These are phyloP conservation scores for Pyricularia grisea DNA, from an alignment of 2,329 filamentous ascomycete species.

Conservation along the genomic window DNA sequence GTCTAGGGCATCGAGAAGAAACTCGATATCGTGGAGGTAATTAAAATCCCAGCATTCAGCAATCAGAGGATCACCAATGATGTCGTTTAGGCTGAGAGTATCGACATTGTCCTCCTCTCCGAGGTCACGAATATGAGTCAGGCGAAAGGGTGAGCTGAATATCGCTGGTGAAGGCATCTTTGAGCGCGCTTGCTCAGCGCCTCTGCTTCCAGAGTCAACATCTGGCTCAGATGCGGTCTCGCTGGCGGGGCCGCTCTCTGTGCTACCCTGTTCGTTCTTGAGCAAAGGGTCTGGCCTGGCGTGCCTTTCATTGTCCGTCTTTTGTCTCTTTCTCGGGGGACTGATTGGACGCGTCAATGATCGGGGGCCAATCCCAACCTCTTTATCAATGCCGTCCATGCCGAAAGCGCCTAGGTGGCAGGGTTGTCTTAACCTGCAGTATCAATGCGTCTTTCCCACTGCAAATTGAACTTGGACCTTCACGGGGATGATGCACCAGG, in stretches of 20 bases:
- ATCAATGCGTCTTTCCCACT: not conserved
- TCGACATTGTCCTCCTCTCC: conserved; percentile 51
- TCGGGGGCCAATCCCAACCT: not conserved
- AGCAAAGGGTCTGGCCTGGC: not conserved
- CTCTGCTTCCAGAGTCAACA: not conserved
- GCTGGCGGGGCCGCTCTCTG: not conserved
- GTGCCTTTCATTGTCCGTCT: not conserved
- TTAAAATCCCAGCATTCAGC: conserved; percentile 65
- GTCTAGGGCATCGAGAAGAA: conserved; percentile 45
- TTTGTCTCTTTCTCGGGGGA: conserved; percentile 1
- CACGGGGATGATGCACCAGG: not conserved
- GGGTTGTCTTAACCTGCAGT: not conserved
- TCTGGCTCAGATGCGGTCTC: not conserved
- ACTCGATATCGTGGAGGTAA: conserved; percentile 51
- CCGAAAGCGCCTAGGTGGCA: not conserved
- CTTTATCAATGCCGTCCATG: not conserved
- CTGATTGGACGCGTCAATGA: conserved; percentile 1
- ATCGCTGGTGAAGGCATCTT: no score
- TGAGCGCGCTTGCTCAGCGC: not conserved
- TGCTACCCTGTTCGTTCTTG: not conserved
- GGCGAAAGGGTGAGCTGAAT: conserved; percentile 56
- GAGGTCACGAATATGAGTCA: conserved; percentile 61
- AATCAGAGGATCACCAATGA: conserved; percentile 68
- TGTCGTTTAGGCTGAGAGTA: conserved; percentile 53
- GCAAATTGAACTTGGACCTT: not conserved